phyloP scores from a whole-genome alignment of 768 basidiomycete species.

The Lactarius hengduanensis region DNA sequence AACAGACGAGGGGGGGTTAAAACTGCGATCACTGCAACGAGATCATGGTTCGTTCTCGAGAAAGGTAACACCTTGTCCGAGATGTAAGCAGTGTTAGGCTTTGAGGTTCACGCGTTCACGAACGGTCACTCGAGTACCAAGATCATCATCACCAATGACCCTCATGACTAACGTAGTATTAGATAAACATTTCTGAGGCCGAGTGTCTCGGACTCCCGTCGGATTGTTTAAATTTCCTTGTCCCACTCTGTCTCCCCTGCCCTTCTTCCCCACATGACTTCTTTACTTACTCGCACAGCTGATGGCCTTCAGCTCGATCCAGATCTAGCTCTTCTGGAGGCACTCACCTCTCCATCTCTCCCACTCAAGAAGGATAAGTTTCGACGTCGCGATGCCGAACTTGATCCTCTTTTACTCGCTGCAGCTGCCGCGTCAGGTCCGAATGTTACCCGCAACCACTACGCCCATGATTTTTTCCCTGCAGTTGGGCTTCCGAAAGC shows the following conservation, averaged over 20 bases:
- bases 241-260: constrained; percentile 1
- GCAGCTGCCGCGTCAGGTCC: constrained; percentile 73
- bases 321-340: constrained; percentile 64
- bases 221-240: constrained; percentile 13
- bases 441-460: constrained; percentile 82
- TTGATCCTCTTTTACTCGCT: constrained; percentile 79
- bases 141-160: not conserved
- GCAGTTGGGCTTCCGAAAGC: constrained; percentile 51
- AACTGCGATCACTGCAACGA: not conserved
- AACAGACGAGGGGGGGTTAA: not conserved
- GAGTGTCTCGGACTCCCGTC: not conserved
- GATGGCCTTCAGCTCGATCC: constrained; percentile 36
- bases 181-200: not conserved
- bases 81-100: not conserved
- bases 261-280: constrained; percentile 28
- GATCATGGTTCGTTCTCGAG: not conserved
- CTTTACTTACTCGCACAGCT: constrained; percentile 32
- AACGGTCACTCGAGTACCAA: too few relatives aligned
- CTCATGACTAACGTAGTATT: not conserved
- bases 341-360: constrained; percentile 53
- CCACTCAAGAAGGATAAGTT: constrained; percentile 42
- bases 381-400: constrained; percentile 63
- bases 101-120: too few relatives aligned
- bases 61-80: not conserved
- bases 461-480: constrained; percentile 76